Base-by-base conservation (phyloP, 2,329 filamentous ascomycete genomes). In the Aspergillus melleus region DNA sequence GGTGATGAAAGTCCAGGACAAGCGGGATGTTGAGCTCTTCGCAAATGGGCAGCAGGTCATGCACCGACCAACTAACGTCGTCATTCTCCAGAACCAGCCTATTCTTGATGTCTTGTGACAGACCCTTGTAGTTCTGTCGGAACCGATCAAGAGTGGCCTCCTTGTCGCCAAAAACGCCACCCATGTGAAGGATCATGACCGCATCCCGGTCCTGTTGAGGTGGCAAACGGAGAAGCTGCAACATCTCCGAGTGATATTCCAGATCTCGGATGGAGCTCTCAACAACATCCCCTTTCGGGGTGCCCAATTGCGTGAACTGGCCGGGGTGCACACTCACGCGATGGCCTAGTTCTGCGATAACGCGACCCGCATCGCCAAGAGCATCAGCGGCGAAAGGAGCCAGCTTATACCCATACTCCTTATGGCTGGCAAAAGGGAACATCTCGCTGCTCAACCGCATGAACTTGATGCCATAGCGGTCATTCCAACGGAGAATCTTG, bases 381-480 rank as follows among this genome's bases (percentile, higher is more conserved):
- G 85, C 87, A 14, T 92, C 88, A 0, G 90, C 86, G 0, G 93
- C 94, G 72, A 97, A 97, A 0, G 90, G 89, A 0, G 87, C 88
- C 12, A 98, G 82, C 66, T 86, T 89, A 75, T 98, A 98, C 0
- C 93, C 94, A 65, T 96, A 89, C 62, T 91, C 89, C 24, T 85
- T 84, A 70, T 98, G 94, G 64, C 91, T 96, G 1, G 94, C 94
- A 73, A 97, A 97, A 0, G 94, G 94, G 65, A 98, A 98, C 90
- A 97, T 97, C 68, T 97, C 94, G 57, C 91, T 96, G 66, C 91
- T 96, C 20, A 98, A 81, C 1, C 94, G 86, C 85, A 98, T 86
- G 74, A 98, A 97, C 66, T 88, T 93, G 76, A 98, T 98, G 44
- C 89, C 88, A 65, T 94, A 97, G 66, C 87, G 90, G 64, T 96